Percentiles rank a stretch among this genome's conserved stretches.
These are phyloP conservation scores for Trichoderma sp. DNA, from an alignment of 2,329 filamentous ascomycete species.

Conservation along the genomic window DNA sequence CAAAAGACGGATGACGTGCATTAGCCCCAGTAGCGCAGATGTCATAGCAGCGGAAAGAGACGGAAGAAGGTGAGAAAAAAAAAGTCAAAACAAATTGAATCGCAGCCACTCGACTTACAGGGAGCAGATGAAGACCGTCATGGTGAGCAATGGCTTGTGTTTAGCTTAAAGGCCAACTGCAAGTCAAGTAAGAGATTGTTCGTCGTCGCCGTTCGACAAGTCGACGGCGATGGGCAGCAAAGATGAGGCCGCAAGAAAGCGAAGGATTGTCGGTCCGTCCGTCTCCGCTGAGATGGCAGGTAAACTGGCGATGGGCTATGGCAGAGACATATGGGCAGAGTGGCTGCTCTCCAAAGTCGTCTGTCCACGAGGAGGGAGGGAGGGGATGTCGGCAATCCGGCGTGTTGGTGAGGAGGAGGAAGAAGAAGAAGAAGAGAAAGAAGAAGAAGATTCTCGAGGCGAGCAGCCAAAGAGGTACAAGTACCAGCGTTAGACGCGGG, in stretches of 20 bases:
- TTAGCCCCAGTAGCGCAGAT: constrained; percentile 8
- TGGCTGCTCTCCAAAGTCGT: background rate
- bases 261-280: background rate
- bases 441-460: background rate
- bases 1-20: background rate
- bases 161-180: background rate
- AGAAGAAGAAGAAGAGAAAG: background rate
- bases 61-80: background rate
- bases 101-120: constrained; percentile 33
- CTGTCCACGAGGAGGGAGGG: background rate
- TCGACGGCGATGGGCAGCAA: background rate
- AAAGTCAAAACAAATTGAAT: background rate
- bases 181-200: background rate
- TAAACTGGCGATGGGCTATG: background rate
- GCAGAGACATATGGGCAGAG: constrained; percentile 13
- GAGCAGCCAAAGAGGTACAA: background rate
- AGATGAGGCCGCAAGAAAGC: constrained; percentile 11
- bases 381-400: background rate
- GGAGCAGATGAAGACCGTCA: constrained; percentile 42
- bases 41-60: background rate
- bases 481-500: background rate
- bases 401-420: background rate
- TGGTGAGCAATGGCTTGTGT: constrained; percentile 27
- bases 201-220: background rate
- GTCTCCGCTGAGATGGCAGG: constrained; percentile 11